Base-by-base conservation (phyloP, 805 yeast genomes). In the Kluyveromyces aestuarii region DNA sequence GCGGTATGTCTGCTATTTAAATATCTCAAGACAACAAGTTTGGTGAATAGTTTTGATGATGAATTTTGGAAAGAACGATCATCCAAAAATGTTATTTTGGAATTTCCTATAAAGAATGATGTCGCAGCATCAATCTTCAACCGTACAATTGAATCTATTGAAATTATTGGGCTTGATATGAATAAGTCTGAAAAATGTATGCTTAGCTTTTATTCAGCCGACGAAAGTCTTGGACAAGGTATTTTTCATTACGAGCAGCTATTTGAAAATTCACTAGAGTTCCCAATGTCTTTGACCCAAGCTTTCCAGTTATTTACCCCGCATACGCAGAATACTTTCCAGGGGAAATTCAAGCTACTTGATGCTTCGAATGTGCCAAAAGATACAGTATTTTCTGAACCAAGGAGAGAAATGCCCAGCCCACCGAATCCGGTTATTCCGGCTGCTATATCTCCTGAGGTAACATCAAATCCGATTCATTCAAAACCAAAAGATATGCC, bases 401-500 rank as follows among this genome's bases (percentile, higher is more conserved):
- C 17, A 17, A 43, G 27, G 3, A 19, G 4, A 7, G 39, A 19
- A 30, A 30, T 11, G 35, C 14, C 35, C 8, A 7, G 8, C 35
- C 14, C 8, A 3, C 11, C 35, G 14, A 30, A 30, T 4, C 25
- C 25, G 4, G 14, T 11, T 30, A 30, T 13, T 30, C 11, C 35
- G 14, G 14, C 35, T 11, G 14, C 8, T 30, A 30, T 30, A 30
- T 13, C 35, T 30, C 35, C 35, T 13, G 35, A 30, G 11, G 11
- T 30, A 41, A 48, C 10, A 35, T 41, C 43, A 41, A 43, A 37
- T 37, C 44, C n/a, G 48, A 48, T 37, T 35, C 36, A 17, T 42
- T 48, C 25, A 44, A 48, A 33, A 70, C 73, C 77, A 2, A 48
- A 55, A 40, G 68, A 59, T 45, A 61, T 66, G 56, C 70, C 70